Conservation (phyloP, 2,329 filamentous ascomycete genomes). For the Pyricularia pennisetigena region DNA sequence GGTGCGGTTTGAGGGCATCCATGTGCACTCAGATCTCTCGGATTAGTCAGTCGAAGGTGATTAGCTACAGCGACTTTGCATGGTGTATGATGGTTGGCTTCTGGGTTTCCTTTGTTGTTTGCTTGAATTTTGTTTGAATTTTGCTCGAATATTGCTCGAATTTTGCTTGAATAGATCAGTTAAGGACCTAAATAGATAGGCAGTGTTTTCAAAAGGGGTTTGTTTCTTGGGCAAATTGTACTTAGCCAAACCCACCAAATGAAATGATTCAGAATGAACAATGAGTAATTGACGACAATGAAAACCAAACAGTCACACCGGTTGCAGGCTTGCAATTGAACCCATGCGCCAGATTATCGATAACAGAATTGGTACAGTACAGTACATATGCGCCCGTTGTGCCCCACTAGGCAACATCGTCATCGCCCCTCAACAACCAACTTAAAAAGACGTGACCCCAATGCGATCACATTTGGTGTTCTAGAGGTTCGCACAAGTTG, state of each 20-base stretch:
- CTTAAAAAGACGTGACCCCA: neutral
- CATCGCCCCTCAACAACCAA: neutral
- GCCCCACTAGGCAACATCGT: neutral
- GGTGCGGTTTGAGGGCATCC: neutral
- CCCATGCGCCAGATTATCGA: neutral
- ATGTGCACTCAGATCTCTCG: neutral
- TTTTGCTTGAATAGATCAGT: neutral
- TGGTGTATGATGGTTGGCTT: neutral
- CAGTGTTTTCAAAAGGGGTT: neutral
- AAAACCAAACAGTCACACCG: neutral
- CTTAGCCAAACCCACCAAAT: neutral
- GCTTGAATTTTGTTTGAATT: neutral
- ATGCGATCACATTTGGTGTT: neutral
- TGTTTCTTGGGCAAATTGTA: neutral
- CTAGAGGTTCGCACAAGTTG: neutral
- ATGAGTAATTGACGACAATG: neutral
- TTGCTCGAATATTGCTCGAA: neutral
- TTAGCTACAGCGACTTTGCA: neutral
- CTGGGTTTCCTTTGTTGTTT: neutral
- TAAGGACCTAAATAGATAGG: neutral
- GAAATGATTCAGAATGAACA: neutral
- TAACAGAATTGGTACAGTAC: neutral
- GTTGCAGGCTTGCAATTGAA: neutral
- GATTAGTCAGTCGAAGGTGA: neutral
- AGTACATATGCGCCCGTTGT: neutral